phyloP scores from a whole-genome alignment of 805 yeast genomes.

The Candida verbasci region DNA sequence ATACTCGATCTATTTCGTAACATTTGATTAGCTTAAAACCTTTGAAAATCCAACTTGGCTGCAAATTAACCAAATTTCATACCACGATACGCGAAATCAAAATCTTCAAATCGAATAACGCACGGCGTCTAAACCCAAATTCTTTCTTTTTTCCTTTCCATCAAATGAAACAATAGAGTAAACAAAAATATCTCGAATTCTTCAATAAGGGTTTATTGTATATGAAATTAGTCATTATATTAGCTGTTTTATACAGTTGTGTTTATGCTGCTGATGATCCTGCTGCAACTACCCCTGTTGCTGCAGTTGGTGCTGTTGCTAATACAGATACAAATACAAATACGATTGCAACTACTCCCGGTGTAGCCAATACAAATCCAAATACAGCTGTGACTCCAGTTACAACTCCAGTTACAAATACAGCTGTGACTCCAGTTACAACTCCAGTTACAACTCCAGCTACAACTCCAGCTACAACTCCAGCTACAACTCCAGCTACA shows the following conservation, averaged over 20 bases:
- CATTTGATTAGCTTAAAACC: too few relatives aligned
- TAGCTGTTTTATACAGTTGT: background rate
- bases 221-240: background rate
- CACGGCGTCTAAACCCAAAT: too few relatives aligned
- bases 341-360: slow-evolving; percentile 8
- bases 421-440: slow-evolving; percentile 12
- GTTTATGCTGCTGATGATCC: background rate
- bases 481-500: slow-evolving; percentile 11
- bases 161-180: too few relatives aligned
- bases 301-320: background rate
- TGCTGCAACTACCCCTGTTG: background rate
- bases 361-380: slow-evolving; percentile 11
- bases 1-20: too few relatives aligned
- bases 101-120: too few relatives aligned
- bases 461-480: slow-evolving; percentile 10
- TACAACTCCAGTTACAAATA: slow-evolving; percentile 13
- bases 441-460: background rate
- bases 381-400: slow-evolving; percentile 16
- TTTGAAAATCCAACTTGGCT: too few relatives aligned
- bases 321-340: background rate
- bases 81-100: too few relatives aligned
- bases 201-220: too few relatives aligned
- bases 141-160: too few relatives aligned
- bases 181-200: too few relatives aligned
- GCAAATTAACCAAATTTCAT: too few relatives aligned